Percentiles rank a stretch among this genome's conserved stretches.
Evolutionary conservation across 345 rosid genomes (phyloP).

Genomic region (Pseudoturritis turrita): DNA sequence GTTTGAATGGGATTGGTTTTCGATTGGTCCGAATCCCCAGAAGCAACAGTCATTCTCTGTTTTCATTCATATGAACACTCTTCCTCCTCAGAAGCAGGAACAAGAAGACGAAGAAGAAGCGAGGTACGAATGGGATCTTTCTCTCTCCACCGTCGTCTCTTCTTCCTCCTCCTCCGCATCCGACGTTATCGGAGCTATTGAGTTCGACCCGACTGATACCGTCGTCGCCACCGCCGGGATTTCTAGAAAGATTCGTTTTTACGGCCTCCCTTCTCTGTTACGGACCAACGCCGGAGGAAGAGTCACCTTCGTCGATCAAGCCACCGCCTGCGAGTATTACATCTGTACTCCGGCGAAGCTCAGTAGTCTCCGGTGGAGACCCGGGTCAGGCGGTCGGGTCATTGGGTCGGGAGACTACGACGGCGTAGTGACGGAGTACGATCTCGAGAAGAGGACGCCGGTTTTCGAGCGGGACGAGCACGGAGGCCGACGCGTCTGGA

Average conservation of each 20-base stretch:
- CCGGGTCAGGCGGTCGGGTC: constrained; percentile 49
- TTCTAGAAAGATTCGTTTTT: constrained; percentile 77
- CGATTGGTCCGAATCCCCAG: constrained; percentile 28
- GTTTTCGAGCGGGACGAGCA: constrained; percentile 90
- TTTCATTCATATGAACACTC: constrained; percentile 30
- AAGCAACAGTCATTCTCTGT: constrained; percentile 23
- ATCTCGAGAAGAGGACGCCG: constrained; percentile 57
- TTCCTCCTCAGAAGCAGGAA: constrained; percentile 19
- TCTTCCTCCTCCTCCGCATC: constrained; percentile 34
- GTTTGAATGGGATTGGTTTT: constrained; percentile 26
- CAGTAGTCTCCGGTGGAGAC: constrained; percentile 73
- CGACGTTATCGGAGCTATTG: constrained; percentile 76
- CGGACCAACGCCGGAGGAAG: not conserved
- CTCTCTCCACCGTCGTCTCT: constrained; percentile 59
- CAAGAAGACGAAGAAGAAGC: constrained; percentile 16
- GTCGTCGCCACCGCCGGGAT: constrained; percentile 84
- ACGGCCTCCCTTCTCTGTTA: constrained; percentile 38
- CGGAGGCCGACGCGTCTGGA: constrained; percentile 88
- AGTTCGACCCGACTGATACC: constrained; percentile 60
- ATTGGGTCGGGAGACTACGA: constrained; percentile 87
- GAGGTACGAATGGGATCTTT: constrained; percentile 68
- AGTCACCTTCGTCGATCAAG: constrained; percentile 40
- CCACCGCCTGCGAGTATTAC: constrained; percentile 44
- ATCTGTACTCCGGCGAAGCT: constrained; percentile 90
- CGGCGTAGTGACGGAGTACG: constrained; percentile 85